A percentile compares a stretch with the other conserved stretches of the same genome.
phyloP scores from a whole-genome alignment of 257 asterid species.

The Cruciata laevipes region DNA sequence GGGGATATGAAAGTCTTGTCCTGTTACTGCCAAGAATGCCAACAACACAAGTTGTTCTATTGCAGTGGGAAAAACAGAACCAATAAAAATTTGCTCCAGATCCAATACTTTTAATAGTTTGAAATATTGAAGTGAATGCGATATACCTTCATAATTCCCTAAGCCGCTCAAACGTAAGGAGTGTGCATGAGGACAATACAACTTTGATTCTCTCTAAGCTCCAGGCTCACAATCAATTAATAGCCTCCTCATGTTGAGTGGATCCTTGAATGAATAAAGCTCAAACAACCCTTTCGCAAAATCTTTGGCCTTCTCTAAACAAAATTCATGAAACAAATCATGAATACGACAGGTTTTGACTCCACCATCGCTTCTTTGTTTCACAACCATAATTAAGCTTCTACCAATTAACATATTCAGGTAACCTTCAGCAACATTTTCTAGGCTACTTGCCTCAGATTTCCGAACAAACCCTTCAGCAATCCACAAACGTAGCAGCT shows the following conservation, averaged over 20 bases:
- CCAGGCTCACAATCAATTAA: background rate
- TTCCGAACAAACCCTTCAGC: background rate
- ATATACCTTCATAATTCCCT: background rate
- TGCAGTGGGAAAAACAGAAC: background rate
- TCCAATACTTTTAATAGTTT: conserved; percentile 6
- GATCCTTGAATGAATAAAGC: background rate
- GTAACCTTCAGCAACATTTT: background rate
- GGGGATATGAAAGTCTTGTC: background rate
- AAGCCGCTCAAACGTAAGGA: background rate
- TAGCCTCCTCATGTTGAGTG: background rate
- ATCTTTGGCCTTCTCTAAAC: background rate
- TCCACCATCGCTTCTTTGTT: background rate
- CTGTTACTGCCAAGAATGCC: background rate
- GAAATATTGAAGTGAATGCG: background rate
- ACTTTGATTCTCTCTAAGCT: background rate
- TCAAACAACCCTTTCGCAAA: background rate
- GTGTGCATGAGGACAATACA: background rate
- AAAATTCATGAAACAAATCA: background rate
- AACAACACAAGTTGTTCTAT: conserved; percentile 5
- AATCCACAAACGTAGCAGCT: background rate
- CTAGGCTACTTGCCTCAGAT: background rate
- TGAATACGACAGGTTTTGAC: background rate
- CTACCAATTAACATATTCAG: background rate
- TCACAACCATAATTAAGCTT: background rate
- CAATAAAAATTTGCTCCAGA: background rate